These are phyloP conservation scores for Myxozyma sirexii DNA, from an alignment of 805 yeast species.

Conservation along the genomic window DNA sequence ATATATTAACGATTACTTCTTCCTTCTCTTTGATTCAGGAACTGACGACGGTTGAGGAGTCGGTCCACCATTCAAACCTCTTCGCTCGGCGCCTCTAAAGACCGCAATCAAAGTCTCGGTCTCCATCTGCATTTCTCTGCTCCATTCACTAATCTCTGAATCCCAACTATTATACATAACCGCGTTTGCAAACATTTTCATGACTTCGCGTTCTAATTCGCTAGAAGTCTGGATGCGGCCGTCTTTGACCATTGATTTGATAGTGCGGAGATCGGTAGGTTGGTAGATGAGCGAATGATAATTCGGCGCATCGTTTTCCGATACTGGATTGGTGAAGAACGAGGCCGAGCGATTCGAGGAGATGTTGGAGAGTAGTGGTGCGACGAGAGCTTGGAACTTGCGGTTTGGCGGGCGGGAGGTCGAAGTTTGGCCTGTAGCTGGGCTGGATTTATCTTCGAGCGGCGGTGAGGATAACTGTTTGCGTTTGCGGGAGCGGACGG, in stretches of 20 bases:
- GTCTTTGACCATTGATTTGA: slow-evolving; percentile 59
- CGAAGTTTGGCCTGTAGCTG: slow-evolving; percentile 13
- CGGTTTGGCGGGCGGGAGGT: slow-evolving; percentile 48
- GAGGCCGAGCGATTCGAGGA: slow-evolving; percentile 74
- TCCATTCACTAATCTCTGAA: slow-evolving; percentile 62
- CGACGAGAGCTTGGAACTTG: slow-evolving; percentile 59
- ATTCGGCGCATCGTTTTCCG: slow-evolving; percentile 66
- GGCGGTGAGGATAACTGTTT: slow-evolving; percentile 7
- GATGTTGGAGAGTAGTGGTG: slow-evolving; percentile 63
- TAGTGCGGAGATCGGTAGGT: slow-evolving; percentile 71
- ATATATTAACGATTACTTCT: slow-evolving; percentile 11
- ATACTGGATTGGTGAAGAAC: slow-evolving; percentile 71
- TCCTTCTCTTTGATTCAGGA: slow-evolving; percentile 26
- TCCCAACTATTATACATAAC: slow-evolving; percentile 75
- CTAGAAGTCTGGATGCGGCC: slow-evolving; percentile 53
- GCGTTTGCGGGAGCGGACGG: slow-evolving; percentile 17
- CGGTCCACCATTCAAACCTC: slow-evolving; percentile 17
- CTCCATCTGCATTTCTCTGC: slow-evolving; percentile 71
- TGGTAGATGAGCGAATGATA: slow-evolving; percentile 61
- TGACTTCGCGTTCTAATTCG: slow-evolving; percentile 67
- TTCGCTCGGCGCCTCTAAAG: slow-evolving; percentile 55
- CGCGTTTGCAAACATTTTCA: slow-evolving; percentile 81
- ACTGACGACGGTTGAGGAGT: slow-evolving; percentile 2
- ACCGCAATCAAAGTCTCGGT: slow-evolving; percentile 53
- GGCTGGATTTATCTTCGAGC: slow-evolving; percentile 3